Base-by-base conservation (phyloP, 208 protist genomes). In the Crithidia mellificae region DNA sequence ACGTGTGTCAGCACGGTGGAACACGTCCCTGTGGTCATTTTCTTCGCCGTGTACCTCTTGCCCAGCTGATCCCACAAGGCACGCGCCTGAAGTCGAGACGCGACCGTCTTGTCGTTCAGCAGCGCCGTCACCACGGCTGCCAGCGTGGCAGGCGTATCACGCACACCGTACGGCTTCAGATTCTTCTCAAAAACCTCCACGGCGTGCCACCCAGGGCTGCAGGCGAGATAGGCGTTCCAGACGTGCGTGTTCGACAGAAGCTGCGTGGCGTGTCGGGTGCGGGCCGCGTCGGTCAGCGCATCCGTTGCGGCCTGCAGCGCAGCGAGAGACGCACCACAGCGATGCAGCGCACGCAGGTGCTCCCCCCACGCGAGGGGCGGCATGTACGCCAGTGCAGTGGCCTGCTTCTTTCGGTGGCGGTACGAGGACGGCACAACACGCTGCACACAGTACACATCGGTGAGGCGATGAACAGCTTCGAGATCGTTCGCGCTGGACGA, bases 211-310 rank as follows among this genome's bases (percentile, higher is more conserved):
- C 64, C 77, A 1, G 78, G 64, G 63, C 78, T 84, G 44, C 65
- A 65, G 25, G 53, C 44, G 5, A 94, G 65, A 59, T 94, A 94
- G 12, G 83, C 88, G 51, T 78, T 87, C 85, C 88, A 94, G 12
- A 94, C 58, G 32, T 86, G 75, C 12, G 80, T 72, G 56, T 78
- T 78, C 11, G 56, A 62, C 57, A 91, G 72, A 20, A 85, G 68
- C 63, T 53, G 22, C 14, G 80, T 63, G 11, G 77, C 78, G 38
- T 90, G 58, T 41, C 78, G 73, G 8, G 85, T 91, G 3, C 36
- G 9, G n/a, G 14, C 46, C 0, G 61, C 43, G 69, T 94, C 81
- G 1, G 88, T 94, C 44, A 91, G 78, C 29, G 49, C 43, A 56
- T 94, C 88, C 3, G 82, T 76, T 2, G 84, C 54, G 0, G 46